Conservation (phyloP, 768 basidiomycete genomes). For the Hirschioporus abietinus region DNA sequence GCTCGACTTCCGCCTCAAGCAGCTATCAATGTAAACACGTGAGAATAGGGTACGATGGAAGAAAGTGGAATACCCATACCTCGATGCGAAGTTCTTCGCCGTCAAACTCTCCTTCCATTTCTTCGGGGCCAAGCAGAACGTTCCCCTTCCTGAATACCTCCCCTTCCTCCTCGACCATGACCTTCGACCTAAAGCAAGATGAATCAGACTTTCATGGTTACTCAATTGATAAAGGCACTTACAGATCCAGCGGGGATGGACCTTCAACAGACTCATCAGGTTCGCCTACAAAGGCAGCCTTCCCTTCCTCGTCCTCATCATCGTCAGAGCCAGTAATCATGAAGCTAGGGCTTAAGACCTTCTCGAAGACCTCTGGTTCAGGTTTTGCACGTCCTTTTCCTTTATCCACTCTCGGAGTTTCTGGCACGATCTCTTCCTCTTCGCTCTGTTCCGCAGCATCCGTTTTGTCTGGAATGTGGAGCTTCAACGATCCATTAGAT, state of each 20-base stretch:
- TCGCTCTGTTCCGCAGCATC: slow-evolving; percentile 10
- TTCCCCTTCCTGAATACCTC: slow-evolving; percentile 93
- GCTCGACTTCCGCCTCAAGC: slow-evolving; percentile 80
- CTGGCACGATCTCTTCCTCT: slow-evolving; percentile 30
- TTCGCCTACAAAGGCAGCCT: slow-evolving; percentile 21
- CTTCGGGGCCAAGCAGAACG: slow-evolving; percentile 72
- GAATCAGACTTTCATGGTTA: neutral
- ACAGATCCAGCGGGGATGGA: slow-evolving; percentile 45
- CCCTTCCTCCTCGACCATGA: slow-evolving; percentile 90
- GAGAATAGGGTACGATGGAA: neutral
- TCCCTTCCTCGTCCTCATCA: slow-evolving; percentile 45
- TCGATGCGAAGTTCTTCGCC: slow-evolving; percentile 85
- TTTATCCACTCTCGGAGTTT: slow-evolving; percentile 69
- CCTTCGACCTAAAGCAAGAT: slow-evolving; percentile 49
- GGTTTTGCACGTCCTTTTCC: slow-evolving; percentile 72
- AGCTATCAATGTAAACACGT: slow-evolving; percentile 38
- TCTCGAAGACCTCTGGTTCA: slow-evolving; percentile 62
- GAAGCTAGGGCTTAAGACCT: slow-evolving; percentile 49
- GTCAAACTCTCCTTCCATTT: slow-evolving; percentile 85
- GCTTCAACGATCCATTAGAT: neutral
- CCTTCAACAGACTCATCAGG: slow-evolving; percentile 12
- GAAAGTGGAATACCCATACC: slow-evolving; percentile 31
- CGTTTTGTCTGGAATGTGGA: slow-evolving; percentile 1
- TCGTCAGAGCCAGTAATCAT: slow-evolving; percentile 29
- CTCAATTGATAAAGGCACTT: slow-evolving; percentile 17